Percentiles rank a stretch among this genome's conserved stretches.
Evolutionary conservation across 1,284 basidiomycete genomes (phyloP).

Genomic region (Pseudozyma sp.): DNA sequence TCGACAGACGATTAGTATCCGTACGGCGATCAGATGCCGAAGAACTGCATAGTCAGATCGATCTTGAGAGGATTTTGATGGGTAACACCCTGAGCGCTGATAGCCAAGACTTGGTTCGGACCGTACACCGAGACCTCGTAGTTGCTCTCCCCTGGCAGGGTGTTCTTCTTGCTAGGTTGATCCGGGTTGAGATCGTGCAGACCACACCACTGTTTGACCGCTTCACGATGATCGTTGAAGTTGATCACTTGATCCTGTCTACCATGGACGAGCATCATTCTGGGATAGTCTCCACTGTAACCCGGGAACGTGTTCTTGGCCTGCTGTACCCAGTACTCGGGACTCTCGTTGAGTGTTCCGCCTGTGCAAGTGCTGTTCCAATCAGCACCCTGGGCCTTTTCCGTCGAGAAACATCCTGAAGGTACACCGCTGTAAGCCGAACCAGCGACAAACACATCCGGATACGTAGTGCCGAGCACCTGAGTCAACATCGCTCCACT

Average conservation of each 20-base stretch:
- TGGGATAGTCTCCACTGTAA: slow-evolving; percentile 9
- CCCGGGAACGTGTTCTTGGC: slow-evolving; percentile 22
- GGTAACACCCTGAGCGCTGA: slow-evolving; percentile 22
- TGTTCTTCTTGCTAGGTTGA: slow-evolving; percentile 11
- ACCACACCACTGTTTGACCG: slow-evolving; percentile 27
- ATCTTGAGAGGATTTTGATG: slow-evolving; percentile 27
- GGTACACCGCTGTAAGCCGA: slow-evolving; percentile 30
- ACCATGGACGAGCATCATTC: slow-evolving; percentile 37
- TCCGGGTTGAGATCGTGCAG: slow-evolving; percentile 15
- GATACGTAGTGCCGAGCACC: slow-evolving; percentile 16
- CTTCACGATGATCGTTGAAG: slow-evolving; percentile 26
- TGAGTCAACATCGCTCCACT: slow-evolving; percentile 31
- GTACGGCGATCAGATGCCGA: slow-evolving; percentile 11
- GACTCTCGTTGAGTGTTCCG: slow-evolving; percentile 5
- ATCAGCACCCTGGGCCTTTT: not conserved
- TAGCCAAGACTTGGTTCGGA: slow-evolving; percentile 9
- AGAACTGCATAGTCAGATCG: slow-evolving; percentile 16
- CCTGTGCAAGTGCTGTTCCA: slow-evolving; percentile 27
- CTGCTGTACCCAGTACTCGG: slow-evolving; percentile 18
- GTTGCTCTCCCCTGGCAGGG: slow-evolving; percentile 12
- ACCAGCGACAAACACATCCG: slow-evolving; percentile 21
- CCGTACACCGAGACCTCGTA: slow-evolving; percentile 23
- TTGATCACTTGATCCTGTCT: slow-evolving; percentile 14
- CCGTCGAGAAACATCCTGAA: slow-evolving; percentile 19
- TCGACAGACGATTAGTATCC: too few relatives aligned